Evolutionary conservation across 129 eudicot species (phyloP).

Genomic region (Centrapalus pauciflorus): DNA sequence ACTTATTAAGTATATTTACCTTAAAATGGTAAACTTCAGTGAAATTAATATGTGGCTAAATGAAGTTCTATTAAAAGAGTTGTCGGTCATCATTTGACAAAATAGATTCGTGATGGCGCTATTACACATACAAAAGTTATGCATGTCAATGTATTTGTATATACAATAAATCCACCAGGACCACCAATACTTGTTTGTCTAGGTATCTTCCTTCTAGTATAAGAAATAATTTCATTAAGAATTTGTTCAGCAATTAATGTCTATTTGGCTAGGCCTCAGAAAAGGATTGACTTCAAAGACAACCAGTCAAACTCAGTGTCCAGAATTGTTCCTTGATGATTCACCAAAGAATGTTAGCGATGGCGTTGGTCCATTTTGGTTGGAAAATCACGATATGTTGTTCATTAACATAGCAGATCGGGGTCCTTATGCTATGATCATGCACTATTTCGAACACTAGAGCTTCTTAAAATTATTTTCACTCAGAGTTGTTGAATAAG

Average conservation of each 20-base stretch:
- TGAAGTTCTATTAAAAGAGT: background rate
- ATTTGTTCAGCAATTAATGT: background rate
- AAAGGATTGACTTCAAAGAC: background rate
- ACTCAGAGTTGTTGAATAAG: background rate
- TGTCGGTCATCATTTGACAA: background rate
- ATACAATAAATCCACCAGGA: slow-evolving; percentile 5
- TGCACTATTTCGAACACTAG: too few species aligned
- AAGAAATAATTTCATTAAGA: background rate
- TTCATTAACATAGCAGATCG: too few species aligned
- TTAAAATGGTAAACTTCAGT: background rate
- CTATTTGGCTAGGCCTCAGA: background rate
- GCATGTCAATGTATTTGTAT: background rate
- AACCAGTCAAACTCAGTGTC: background rate
- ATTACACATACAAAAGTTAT: background rate
- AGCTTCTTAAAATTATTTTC: too few species aligned
- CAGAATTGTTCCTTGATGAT: too few species aligned
- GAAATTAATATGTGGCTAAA: slow-evolving; percentile 10
- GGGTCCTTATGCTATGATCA: too few species aligned
- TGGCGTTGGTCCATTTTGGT: too few species aligned
- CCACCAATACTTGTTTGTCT: background rate
- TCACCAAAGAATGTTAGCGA: too few species aligned
- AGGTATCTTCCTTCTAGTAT: background rate
- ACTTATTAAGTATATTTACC: background rate
- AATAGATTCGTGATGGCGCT: background rate
- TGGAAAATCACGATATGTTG: too few species aligned